Base-by-base conservation (phyloP, 2,329 filamentous ascomycete genomes). In the Helminthosporium solani region DNA sequence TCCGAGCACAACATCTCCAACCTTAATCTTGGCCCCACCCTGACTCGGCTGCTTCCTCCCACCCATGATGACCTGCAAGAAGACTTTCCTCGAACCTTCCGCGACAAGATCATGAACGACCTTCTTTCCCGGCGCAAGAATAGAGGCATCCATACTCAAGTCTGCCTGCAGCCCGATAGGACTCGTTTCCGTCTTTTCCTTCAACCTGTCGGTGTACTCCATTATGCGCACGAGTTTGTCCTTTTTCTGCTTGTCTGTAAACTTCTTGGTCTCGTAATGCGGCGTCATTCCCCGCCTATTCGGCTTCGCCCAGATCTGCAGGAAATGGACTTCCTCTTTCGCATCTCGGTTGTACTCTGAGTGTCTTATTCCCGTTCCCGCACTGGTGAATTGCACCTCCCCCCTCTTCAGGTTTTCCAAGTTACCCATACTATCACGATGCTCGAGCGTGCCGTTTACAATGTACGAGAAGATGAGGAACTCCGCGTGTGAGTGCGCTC, bases 391-490 rank as follows among this genome's bases (percentile, higher is more conserved):
- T 64, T 95, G 90, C 35, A 95, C 87, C 67, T 95, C 89, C 11
- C 89, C 88, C 30, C 88, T 78, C 61, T 81, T 80, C 76, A 95
- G 85, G 71, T 85, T 88, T 68, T 82, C 75, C 7, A 77, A 63
- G 43, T 78, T 81, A 58, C 88, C 81, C 85, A 95, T 91, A 50
- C 82, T 87, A 72, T 95, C 90, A 38, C 89, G 85, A 74, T 95
- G 90, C 38, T 90, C 92, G 52, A 95, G 80, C 71, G 92, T 88
- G 53, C 90, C 90, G 37, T 78, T 82, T n/a, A 95, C 77, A 61
- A 95, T 86, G 73, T 95, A 94, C 64, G 80, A 85, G 78, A 92
- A 95, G 73, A 95, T 95, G 70, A 95, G 87, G 68, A 90, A 91
- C 68, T 95, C 87, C 53, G 86, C 81, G 70, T 95, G 90, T 20